Evolutionary conservation across 305 asterid genomes (phyloP).

Genomic region (Solanum chacoense): DNA sequence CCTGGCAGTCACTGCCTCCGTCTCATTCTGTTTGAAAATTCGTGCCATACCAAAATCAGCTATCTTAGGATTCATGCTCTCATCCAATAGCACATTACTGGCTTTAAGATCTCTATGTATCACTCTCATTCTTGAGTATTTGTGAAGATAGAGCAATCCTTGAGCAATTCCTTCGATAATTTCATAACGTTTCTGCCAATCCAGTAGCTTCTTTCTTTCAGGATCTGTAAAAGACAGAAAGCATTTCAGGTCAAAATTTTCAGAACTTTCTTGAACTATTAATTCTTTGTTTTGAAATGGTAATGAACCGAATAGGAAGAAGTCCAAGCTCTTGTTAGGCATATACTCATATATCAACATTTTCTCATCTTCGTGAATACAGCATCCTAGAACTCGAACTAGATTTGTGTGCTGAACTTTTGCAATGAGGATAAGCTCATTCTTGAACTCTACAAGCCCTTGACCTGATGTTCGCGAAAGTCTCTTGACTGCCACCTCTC

Average conservation of each 20-base stretch:
- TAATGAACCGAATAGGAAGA: conserved; percentile 6
- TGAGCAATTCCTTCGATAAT: conserved; percentile 29
- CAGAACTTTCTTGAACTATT: background rate
- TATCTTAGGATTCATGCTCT: conserved; percentile 28
- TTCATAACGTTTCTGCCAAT: conserved; percentile 14
- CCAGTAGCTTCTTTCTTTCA: conserved; percentile 3
- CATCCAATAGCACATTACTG: conserved; percentile 26
- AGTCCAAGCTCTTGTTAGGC: conserved; percentile 26
- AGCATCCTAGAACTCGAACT: conserved; percentile 20
- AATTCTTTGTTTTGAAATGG: background rate
- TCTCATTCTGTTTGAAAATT: conserved; percentile 31
- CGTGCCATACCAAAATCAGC: conserved; percentile 32
- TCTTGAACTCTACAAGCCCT: conserved; percentile 17
- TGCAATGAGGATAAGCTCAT: conserved; percentile 14
- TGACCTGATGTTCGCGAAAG: conserved; percentile 18
- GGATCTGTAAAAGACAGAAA: background rate
- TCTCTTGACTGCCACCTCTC: conserved; percentile 16
- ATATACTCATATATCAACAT: conserved; percentile 21
- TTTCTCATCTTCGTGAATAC: conserved; percentile 14
- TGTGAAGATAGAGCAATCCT: conserved; percentile 28
- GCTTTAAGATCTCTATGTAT: conserved; percentile 29
- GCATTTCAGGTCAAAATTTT: background rate
- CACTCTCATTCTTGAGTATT: conserved; percentile 19
- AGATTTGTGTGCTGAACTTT: conserved; percentile 29
- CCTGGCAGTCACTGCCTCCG: conserved; percentile 36